Evolutionary conservation across 257 asterid species (phyloP), one percentile per base, ranked within the genome.

Genomic region (Schizonepeta tenuifolia): DNA sequence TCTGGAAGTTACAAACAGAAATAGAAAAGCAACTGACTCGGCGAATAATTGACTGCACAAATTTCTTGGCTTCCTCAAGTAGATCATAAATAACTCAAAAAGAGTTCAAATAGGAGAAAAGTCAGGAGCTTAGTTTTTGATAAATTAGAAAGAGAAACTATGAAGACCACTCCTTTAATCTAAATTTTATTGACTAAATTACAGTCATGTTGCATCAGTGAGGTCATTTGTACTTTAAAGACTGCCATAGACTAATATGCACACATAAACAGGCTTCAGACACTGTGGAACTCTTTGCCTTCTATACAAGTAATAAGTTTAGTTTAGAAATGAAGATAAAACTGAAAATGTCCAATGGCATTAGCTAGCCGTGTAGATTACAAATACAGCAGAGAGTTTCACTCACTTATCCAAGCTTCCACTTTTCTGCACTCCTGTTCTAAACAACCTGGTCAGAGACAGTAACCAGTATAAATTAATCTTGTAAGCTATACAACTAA

Each of bases 361-460:
- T n/a, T n/a, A n/a, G n/a, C n/a, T n/a, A n/a, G n/a, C n/a, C n/a
- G n/a, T n/a, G 28, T 55, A 55, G 15, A 53, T 9, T 65, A 60
- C 65, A 46, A 65, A 11, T 21, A 66, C n/a, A 55, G 69, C 17
- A 69, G 70, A 75, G 36, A 66, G 50, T 20, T 74, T 21, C 69
- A 81, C 86, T 81, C 59, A 84, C 86, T 81, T 77, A 40, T 76
- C 67, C 24, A 36, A 69, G 75, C 76, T 74, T 69, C 86, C 89
- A 53, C 79, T 76, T 79, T 77, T 82, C 69, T 81, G 84, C 78
- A 84, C 89, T 50, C 83, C 86, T 50, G 86, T 75, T 77, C 81
- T 79, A 65, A 82, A 79, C 74, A 84, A 74, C 82, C 89, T 84
- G 75, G 65, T 67, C 54, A 47, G 47, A 17, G 33, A 69, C 28